Evolutionary conservation across 1,284 basidiomycete genomes (phyloP).

Genomic region (Schizophyllum amplum): DNA sequence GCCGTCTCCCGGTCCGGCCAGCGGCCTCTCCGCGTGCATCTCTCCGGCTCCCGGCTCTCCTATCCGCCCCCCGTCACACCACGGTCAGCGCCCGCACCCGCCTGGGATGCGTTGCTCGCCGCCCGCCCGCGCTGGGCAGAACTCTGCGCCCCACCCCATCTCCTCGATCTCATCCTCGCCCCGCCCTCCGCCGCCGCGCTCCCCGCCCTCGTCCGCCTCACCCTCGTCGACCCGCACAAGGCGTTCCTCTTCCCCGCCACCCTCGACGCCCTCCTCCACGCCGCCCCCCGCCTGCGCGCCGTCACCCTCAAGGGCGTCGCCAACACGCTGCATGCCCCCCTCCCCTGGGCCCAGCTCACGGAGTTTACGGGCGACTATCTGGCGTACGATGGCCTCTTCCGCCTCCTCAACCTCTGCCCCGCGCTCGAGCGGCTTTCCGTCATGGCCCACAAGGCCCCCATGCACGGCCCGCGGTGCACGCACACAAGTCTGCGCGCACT

Average conservation of each 20-base stretch:
- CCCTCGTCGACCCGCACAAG: not conserved
- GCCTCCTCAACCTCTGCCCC: not conserved
- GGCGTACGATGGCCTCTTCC: not conserved
- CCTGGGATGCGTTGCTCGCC: not conserved
- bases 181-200: not conserved
- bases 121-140: not conserved
- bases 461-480: not conserved
- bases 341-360: not conserved
- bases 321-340: slow-evolving; percentile 8
- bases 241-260: not conserved
- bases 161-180: not conserved
- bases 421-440: not conserved
- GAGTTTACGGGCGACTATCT: not conserved
- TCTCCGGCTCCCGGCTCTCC: not conserved
- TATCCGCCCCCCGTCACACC: not conserved
- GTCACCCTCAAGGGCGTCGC: slow-evolving; percentile 8
- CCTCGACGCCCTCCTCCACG: not conserved
- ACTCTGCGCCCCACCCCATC: not conserved
- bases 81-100: too few species aligned
- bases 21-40: not conserved
- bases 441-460: not conserved
- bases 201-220: not conserved
- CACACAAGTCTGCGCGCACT: not conserved
- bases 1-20: not conserved
- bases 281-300: not conserved